phyloP scores from a whole-genome alignment of 2,329 filamentous ascomycete genomes.

The Alternaria gansuensis region DNA sequence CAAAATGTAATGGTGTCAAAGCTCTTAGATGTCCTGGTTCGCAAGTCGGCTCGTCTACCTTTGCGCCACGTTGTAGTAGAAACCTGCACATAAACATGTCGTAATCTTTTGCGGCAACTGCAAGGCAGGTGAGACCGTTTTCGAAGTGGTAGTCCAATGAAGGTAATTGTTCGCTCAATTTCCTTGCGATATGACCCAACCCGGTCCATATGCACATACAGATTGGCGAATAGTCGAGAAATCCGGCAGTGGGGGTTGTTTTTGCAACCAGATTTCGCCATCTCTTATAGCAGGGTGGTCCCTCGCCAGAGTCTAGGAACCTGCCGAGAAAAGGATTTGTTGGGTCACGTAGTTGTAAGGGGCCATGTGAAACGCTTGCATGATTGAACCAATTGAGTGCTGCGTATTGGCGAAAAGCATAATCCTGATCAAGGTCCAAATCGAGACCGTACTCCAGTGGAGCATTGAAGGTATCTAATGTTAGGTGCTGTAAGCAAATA shows the following conservation, averaged over 20 bases:
- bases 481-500: not conserved
- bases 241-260: not conserved
- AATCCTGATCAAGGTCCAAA: not conserved
- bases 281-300: not conserved
- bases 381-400: not conserved
- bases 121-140: not conserved
- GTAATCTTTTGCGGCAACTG: not conserved
- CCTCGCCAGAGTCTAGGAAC: not conserved
- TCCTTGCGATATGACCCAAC: not conserved
- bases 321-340: not conserved
- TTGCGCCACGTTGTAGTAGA: not conserved
- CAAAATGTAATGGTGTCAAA: not conserved
- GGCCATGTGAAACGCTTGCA: not conserved
- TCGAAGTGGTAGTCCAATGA: not conserved
- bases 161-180: not conserved
- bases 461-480: not conserved
- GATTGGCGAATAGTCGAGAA: not conserved
- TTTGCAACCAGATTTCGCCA: not conserved
- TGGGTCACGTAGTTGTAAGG: not conserved
- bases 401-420: not conserved
- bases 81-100: not conserved
- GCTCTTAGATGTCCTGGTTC: not conserved
- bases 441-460: not conserved
- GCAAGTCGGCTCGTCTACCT: not conserved
- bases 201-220: not conserved